phyloP scores from a whole-genome alignment of 2,329 filamentous ascomycete genomes.

The Colletotrichum eremochloae region DNA sequence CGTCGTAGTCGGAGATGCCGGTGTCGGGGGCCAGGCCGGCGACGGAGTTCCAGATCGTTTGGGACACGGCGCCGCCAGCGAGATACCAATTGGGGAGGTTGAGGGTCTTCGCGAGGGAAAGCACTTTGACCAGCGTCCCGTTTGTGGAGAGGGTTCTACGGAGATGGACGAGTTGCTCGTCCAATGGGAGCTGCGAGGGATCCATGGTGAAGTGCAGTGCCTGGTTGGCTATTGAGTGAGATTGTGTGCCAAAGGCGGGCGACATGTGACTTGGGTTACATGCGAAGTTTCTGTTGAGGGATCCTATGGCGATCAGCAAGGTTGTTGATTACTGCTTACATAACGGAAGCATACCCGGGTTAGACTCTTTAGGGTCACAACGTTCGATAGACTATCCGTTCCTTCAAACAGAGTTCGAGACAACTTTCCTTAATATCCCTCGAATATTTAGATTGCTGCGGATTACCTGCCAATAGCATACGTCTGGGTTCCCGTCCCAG shows the following conservation, averaged over 20 bases:
- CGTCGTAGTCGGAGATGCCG: conserved; percentile 55
- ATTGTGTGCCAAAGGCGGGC: background rate
- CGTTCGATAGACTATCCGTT: background rate
- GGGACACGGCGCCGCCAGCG: conserved; percentile 53
- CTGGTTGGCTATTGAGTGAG: background rate
- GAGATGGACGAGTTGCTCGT: conserved; percentile 46
- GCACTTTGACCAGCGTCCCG: conserved; percentile 47
- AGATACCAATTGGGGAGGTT: conserved; percentile 53
- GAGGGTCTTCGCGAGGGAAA: conserved; percentile 46
- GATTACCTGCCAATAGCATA: background rate
- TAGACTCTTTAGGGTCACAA: background rate
- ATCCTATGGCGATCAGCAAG: background rate
- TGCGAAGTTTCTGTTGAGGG: background rate
- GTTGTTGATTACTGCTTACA: conserved; percentile 1
- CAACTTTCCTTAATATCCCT: background rate
- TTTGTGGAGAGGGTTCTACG: conserved; percentile 47
- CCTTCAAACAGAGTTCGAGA: background rate
- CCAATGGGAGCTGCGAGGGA: conserved; percentile 44
- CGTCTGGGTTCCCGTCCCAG: conserved; percentile 52
- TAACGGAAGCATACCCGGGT: background rate
- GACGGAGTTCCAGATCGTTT: conserved; percentile 55
- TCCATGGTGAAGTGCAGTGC: background rate
- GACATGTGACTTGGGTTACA: background rate
- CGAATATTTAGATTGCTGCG: background rate
- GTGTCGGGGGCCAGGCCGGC: conserved; percentile 48